A percentile compares a stretch with the other conserved stretches of the same genome.
phyloP scores from a whole-genome alignment of 768 basidiomycete genomes.

The Sporobolomyces pararoseus region DNA sequence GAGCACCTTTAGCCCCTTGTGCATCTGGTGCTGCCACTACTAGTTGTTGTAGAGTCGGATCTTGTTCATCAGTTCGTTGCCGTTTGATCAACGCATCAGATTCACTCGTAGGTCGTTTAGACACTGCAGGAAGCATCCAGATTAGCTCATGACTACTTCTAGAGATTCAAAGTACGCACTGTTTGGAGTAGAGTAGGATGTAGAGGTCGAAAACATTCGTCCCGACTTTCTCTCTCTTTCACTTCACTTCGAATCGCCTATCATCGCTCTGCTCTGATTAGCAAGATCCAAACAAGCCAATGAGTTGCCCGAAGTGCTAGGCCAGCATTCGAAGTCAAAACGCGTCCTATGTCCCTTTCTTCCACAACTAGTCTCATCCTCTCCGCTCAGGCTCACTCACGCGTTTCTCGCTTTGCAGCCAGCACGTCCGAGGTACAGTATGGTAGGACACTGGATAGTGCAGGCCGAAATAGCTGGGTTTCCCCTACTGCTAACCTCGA shows the following conservation, averaged over 20 bases:
- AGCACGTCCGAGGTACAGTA: too few species aligned
- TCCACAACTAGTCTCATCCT: too few species aligned
- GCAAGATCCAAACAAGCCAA: too few species aligned
- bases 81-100: constrained; percentile 41
- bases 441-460: not conserved
- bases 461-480: too few species aligned
- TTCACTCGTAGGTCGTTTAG: constrained; percentile 27
- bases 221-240: too few species aligned
- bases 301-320: too few species aligned
- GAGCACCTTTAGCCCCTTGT: constrained; percentile 47
- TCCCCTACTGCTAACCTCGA: not conserved
- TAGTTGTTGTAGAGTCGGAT: constrained; percentile 46
- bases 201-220: not conserved
- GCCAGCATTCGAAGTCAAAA: too few species aligned
- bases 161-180: not conserved
- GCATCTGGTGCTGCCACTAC: constrained; percentile 50
- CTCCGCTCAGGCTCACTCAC: too few species aligned
- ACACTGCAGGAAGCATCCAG: constrained; percentile 6
- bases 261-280: too few species aligned
- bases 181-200: not conserved
- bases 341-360: too few species aligned
- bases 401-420: too few species aligned
- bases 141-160: not conserved
- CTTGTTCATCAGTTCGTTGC: constrained; percentile 43
- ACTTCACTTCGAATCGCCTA: too few species aligned